Evolutionary conservation across 768 basidiomycete species (phyloP).

Genomic region (Auriscalpium orientale): DNA sequence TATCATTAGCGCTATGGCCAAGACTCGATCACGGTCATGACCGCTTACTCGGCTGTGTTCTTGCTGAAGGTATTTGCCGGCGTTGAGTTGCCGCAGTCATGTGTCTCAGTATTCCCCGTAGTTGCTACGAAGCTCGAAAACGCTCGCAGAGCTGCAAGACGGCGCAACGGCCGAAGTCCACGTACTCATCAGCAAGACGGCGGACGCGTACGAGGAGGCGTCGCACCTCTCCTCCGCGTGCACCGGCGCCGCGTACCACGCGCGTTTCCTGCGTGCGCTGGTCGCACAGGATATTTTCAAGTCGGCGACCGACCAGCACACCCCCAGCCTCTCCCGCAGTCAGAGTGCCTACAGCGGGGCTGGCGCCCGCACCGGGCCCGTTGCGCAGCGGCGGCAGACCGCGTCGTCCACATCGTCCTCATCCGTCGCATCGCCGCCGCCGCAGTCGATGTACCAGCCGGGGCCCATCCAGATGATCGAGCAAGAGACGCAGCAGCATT

Average conservation of each 20-base stretch:
- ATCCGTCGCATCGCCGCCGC: not conserved
- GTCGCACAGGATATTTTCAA: constrained; percentile 57
- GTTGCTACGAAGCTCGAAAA: constrained; percentile 64
- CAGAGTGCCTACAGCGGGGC: constrained; percentile 2
- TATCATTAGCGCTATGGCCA: constrained; percentile 65
- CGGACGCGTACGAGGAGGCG: constrained; percentile 72
- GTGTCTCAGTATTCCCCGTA: constrained; percentile 18
- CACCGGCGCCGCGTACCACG: constrained; percentile 66
- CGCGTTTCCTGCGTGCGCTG: constrained; percentile 69
- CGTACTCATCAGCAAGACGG: constrained; percentile 55
- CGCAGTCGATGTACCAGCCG: not conserved
- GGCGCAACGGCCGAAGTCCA: constrained; percentile 61
- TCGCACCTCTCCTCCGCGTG: constrained; percentile 53
- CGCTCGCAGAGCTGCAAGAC: constrained; percentile 49
- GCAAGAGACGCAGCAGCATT: constrained; percentile 1
- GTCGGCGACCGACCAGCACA: constrained; percentile 21
- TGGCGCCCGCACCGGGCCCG: not conserved
- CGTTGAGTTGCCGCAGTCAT: too few relatives aligned
- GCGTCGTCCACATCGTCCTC: constrained; percentile 2
- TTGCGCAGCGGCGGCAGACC: constrained; percentile 4
- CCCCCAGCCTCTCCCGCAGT: not conserved
- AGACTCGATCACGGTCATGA: constrained; percentile 81
- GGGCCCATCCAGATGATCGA: constrained; percentile 5
- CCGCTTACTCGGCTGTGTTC: constrained; percentile 78
- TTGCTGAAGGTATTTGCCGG: constrained; percentile 50